Evolutionary conservation across 345 rosid species (phyloP).

Genomic region (Corymbia maculata): DNA sequence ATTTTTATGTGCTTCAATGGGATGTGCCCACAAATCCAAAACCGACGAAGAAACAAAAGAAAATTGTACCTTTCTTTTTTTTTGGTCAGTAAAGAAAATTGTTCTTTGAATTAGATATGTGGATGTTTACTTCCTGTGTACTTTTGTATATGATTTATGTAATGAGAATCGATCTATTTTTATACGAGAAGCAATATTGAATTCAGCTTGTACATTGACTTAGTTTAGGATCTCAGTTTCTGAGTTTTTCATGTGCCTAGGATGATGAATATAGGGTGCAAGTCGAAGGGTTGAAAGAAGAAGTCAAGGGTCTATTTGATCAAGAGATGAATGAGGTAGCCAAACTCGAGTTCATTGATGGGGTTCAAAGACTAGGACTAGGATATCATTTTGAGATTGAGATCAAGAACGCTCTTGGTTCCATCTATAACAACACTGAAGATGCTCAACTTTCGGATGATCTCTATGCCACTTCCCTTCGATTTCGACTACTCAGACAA

Average conservation of each 20-base stretch:
- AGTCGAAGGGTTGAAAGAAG: background rate
- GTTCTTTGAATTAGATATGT: background rate
- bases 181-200: background rate
- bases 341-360: constrained; percentile 2
- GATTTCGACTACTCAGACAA: constrained; percentile 13
- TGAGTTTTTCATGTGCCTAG: background rate
- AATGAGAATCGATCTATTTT: too few species aligned
- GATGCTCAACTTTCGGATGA: background rate
- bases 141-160: background rate
- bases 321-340: background rate
- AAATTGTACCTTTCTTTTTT: too few species aligned
- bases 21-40: background rate
- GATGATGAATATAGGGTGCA: background rate
- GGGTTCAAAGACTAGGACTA: constrained; percentile 8
- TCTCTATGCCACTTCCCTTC: constrained; percentile 1
- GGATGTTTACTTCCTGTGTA: background rate
- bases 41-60: background rate
- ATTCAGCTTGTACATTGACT: background rate
- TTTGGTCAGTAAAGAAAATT: too few species aligned
- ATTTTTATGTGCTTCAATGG: background rate
- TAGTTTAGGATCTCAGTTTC: background rate
- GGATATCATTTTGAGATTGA: constrained; percentile 6
- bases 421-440: background rate
- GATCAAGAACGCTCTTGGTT: background rate
- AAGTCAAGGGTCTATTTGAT: background rate